A percentile compares a stretch with the other conserved stretches of the same genome.
Evolutionary conservation across 768 basidiomycete species (phyloP).

Genomic region (Pisolithus tinctorius): DNA sequence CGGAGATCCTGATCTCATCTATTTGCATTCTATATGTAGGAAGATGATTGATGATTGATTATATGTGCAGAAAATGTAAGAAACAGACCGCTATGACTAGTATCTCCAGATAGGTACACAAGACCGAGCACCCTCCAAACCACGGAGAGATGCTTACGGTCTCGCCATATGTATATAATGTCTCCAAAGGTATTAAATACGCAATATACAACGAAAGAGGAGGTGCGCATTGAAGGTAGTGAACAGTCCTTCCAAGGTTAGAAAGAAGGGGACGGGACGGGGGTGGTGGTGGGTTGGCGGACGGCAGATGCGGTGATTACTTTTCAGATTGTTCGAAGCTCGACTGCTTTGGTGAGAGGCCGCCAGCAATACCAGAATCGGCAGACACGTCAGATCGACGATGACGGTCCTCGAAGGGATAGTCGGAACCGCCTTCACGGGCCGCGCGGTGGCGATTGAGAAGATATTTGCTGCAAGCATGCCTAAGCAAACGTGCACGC

Average conservation of each 20-base stretch:
- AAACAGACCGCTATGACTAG: too few relatives aligned
- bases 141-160: background rate
- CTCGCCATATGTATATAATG: slow-evolving; percentile 3
- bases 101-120: background rate
- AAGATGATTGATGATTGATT: too few relatives aligned
- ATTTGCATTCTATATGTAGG: too few relatives aligned
- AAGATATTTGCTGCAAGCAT: slow-evolving; percentile 21
- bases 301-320: background rate
- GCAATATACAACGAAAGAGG: slow-evolving; percentile 22
- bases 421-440: slow-evolving; percentile 15
- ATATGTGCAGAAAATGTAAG: too few relatives aligned
- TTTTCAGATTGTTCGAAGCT: slow-evolving; percentile 25
- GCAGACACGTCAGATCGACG: slow-evolving; percentile 26
- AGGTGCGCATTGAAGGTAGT: slow-evolving; percentile 11
- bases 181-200: slow-evolving; percentile 11
- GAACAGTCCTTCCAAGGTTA: background rate
- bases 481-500: background rate
- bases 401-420: slow-evolving; percentile 25
- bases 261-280: background rate
- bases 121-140: background rate
- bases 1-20: too few relatives aligned
- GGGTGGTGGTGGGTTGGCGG: too few relatives aligned
- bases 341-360: slow-evolving; percentile 17
- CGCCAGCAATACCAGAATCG: slow-evolving; percentile 24
- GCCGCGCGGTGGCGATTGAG: slow-evolving; percentile 4